Percentiles rank a stretch among this genome's conserved stretches.
These are phyloP conservation scores for Carex kokanica DNA, from an alignment of 176 grass and related monocot species.

Conservation along the genomic window DNA sequence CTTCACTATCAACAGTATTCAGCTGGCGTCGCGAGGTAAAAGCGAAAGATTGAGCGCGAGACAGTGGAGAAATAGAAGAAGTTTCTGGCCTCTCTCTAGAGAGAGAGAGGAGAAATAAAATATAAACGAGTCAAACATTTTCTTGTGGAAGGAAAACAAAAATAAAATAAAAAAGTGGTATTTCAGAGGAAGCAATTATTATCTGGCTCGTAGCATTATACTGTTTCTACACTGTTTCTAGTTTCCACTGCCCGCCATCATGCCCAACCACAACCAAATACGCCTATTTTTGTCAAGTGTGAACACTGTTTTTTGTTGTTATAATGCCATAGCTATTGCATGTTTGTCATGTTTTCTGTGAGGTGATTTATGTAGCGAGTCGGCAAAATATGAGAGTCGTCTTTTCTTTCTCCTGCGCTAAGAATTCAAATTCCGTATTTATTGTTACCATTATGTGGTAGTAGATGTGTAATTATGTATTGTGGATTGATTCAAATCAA, in stretches of 20 bases:
- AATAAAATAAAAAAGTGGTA: not conserved
- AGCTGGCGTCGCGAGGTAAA: not conserved
- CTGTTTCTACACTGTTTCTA: constrained; percentile 29
- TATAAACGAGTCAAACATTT: not conserved
- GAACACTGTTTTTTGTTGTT: constrained; percentile 1
- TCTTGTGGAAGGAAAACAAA: not conserved
- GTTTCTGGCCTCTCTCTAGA: constrained; percentile 14
- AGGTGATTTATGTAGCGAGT: not conserved
- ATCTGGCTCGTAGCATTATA: not conserved
- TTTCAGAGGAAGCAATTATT: constrained; percentile 4
- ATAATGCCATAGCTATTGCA: not conserved
- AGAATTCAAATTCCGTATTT: too few species aligned
- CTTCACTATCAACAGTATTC: not conserved
- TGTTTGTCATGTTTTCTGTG: not conserved
- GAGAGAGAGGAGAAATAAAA: not conserved
- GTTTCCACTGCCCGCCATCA: not conserved
- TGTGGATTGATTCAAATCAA: too few species aligned
- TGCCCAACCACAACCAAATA: not conserved
- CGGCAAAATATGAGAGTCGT: too few species aligned
- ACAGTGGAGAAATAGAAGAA: not conserved
- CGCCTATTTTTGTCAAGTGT: not conserved
- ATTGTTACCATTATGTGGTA: too few species aligned
- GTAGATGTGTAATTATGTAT: too few species aligned
- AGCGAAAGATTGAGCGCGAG: constrained; percentile 3
- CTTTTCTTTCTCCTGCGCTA: too few species aligned